These are phyloP conservation scores for Silene coronaria DNA, from an alignment of 179 eudicot species.

Conservation along the genomic window DNA sequence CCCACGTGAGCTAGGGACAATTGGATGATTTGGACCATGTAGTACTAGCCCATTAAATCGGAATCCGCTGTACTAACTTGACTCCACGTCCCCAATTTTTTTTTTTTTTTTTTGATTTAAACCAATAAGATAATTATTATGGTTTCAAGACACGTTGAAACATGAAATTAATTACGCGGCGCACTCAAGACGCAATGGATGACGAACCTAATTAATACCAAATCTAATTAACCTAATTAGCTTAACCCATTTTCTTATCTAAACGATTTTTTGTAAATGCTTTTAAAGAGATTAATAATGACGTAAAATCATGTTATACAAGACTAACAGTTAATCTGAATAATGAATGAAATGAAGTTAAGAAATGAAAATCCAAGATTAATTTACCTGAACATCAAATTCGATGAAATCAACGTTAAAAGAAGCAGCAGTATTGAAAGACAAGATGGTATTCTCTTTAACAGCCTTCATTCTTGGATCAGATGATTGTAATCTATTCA, in stretches of 20 bases:
- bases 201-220: not conserved
- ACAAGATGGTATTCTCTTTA: conserved; percentile 63
- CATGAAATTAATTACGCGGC: conserved; percentile 21
- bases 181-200: conserved; percentile 11
- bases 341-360: no score
- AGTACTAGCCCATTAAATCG: not conserved
- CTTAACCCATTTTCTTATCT: no score
- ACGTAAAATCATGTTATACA: not conserved
- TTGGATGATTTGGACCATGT: not conserved
- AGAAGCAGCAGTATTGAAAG: conserved; percentile 61
- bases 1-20: conserved; percentile 10
- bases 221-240: not conserved
- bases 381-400: conserved; percentile 93
- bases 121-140: not conserved
- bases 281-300: no score
- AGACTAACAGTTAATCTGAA: not conserved
- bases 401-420: conserved; percentile 63
- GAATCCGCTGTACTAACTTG: conserved; percentile 6
- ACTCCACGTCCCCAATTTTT: not conserved
- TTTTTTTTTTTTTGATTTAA: no score
- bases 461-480: conserved; percentile 64
- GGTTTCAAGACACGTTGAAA: not conserved
- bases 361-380: not conserved
- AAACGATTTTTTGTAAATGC: no score
- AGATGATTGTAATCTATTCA: conserved; percentile 60